Evolutionary conservation across 2,329 filamentous ascomycete species (phyloP).

Genomic region (Curvularia verruculosa): DNA sequence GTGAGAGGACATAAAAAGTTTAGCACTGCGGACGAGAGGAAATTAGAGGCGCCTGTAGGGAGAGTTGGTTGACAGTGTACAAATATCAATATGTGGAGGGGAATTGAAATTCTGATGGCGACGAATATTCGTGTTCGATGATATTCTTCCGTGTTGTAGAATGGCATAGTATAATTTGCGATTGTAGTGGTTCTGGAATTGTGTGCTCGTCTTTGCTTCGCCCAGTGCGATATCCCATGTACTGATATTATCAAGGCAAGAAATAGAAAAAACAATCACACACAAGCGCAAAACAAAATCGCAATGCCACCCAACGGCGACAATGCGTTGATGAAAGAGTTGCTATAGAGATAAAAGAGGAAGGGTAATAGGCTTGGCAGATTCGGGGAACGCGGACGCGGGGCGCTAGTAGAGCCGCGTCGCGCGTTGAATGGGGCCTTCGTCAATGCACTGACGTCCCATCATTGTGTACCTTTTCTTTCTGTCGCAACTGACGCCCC

Average conservation of each 20-base stretch:
- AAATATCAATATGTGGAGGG: background rate
- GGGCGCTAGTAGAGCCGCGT: slow-evolving; percentile 30
- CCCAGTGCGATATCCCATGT: background rate
- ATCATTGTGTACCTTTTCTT: slow-evolving; percentile 15
- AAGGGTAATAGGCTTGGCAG: slow-evolving; percentile 33
- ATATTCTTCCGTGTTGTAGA: background rate
- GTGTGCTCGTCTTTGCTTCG: background rate
- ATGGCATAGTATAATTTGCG: background rate
- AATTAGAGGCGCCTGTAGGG: slow-evolving; percentile 24
- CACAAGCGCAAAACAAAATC: background rate
- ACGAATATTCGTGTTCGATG: background rate
- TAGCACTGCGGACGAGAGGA: slow-evolving; percentile 36
- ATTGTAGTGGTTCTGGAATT: background rate
- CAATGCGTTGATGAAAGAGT: background rate
- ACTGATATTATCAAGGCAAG: background rate
- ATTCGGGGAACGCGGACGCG: slow-evolving; percentile 13
- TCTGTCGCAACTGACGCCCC: slow-evolving; percentile 7
- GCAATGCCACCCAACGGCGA: background rate
- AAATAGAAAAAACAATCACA: background rate
- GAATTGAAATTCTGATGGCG: background rate
- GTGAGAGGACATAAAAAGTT: slow-evolving; percentile 40
- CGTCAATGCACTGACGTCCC: slow-evolving; percentile 30
- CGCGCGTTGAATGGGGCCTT: slow-evolving; percentile 29
- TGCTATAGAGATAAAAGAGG: slow-evolving; percentile 17
- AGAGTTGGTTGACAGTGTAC: background rate